phyloP scores from a whole-genome alignment of 768 basidiomycete genomes.

The Russula foetens region DNA sequence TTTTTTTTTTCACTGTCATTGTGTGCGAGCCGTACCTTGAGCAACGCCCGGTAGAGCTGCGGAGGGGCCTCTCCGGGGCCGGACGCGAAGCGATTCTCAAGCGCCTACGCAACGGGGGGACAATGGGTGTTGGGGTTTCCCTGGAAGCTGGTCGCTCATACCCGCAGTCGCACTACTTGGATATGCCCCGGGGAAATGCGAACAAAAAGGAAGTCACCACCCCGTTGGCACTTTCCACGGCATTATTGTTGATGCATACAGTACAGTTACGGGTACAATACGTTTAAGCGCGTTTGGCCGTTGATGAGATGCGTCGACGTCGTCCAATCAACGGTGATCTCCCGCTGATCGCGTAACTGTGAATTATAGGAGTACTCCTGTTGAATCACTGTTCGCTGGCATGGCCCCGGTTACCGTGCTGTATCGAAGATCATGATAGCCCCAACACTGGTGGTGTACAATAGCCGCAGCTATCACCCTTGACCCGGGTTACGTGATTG shows the following conservation, averaged over 20 bases:
- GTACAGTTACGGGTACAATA: no score
- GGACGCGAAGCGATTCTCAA: not conserved
- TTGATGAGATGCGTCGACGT: no score
- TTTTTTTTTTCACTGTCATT: not conserved
- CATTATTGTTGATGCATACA: not conserved
- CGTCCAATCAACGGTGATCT: not conserved
- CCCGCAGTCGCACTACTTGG: no score
- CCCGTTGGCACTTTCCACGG: not conserved
- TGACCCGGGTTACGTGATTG: no score
- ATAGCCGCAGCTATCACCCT: no score
- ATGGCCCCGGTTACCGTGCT: no score
- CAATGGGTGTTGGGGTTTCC: not conserved
- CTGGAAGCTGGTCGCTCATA: not conserved
- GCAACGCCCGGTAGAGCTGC: not conserved
- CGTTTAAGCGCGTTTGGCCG: no score
- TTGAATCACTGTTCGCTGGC: no score
- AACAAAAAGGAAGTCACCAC: not conserved
- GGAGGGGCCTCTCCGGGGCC: not conserved
- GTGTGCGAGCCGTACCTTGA: not conserved
- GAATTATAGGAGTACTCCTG: no score
- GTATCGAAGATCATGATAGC: no score
- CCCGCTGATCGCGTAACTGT: not conserved
- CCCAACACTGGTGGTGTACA: no score
- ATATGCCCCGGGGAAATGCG: not conserved
- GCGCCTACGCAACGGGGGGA: not conserved